Conservation (phyloP, 2,329 filamentous ascomycete genomes). For the Stagonosporopsis chrysanthemi region DNA sequence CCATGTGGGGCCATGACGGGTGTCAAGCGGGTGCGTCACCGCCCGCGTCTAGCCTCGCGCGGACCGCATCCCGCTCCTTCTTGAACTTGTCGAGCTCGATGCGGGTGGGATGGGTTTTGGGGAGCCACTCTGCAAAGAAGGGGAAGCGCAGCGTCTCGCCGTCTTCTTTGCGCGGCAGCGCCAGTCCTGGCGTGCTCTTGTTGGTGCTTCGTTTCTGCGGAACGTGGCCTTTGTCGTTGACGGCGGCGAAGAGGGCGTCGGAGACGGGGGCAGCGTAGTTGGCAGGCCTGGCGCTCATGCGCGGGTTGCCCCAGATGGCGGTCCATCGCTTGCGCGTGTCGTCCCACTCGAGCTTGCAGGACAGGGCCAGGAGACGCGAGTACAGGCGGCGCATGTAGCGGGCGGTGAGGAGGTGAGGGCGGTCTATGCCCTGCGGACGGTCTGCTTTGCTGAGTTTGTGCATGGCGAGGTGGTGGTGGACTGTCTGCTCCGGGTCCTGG, state of each 20-base stretch:
- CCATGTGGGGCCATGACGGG: constrained; percentile 8
- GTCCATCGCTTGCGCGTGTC: constrained; percentile 35
- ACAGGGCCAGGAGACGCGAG: constrained; percentile 50
- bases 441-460: constrained; percentile 40
- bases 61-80: constrained; percentile 24
- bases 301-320: constrained; percentile 35
- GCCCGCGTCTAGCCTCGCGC: constrained; percentile 9
- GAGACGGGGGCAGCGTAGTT: constrained; percentile 30
- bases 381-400: constrained; percentile 58
- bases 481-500: constrained; percentile 5
- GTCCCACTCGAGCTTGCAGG: constrained; percentile 54
- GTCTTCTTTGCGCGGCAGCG: constrained; percentile 27
- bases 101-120: constrained; percentile 27
- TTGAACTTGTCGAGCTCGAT: constrained; percentile 31
- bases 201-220: not conserved
- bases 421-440: constrained; percentile 28
- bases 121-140: constrained; percentile 35
- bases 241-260: constrained; percentile 39
- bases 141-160: constrained; percentile 30
- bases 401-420: constrained; percentile 50
- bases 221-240: constrained; percentile 29
- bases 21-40: constrained; percentile 2
- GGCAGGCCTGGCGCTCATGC: constrained; percentile 16
- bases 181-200: not conserved
- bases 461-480: constrained; percentile 32